A percentile compares a stretch with the other conserved stretches of the same genome.
These are phyloP conservation scores for Zygosaccharomyces sapae DNA, from an alignment of 1,139 yeast genomes.

Conservation along the genomic window DNA sequence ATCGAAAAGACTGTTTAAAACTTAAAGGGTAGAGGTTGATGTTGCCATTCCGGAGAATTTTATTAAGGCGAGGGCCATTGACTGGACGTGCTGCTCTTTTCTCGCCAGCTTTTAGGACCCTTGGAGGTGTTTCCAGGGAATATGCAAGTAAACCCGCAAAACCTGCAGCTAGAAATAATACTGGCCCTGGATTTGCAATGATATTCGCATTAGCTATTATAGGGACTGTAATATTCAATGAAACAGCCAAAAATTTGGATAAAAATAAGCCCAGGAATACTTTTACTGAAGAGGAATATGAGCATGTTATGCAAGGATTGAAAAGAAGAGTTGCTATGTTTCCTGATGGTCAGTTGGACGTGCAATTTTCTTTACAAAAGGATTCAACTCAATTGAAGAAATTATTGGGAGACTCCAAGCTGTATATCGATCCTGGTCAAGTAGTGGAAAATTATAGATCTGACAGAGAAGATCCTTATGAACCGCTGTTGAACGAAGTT, in stretches of 20 bases:
- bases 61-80: not conserved
- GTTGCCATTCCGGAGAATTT: not conserved
- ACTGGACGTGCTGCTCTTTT: not conserved
- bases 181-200: conserved; percentile 47
- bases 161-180: conserved; percentile 16
- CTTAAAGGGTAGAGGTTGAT: not conserved
- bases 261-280: conserved; percentile 50
- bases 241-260: conserved; percentile 50
- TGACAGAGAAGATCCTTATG: conserved; percentile 44
- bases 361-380: conserved; percentile 14
- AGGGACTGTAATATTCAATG: conserved; percentile 51
- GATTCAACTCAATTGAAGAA: conserved; percentile 16
- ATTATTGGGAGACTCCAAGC: conserved; percentile 31
- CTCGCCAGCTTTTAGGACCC: not conserved
- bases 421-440: conserved; percentile 47
- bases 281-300: conserved; percentile 60
- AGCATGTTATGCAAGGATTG: conserved; percentile 46
- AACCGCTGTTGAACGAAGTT: conserved; percentile 38
- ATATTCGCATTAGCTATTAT: conserved; percentile 47
- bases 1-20: not conserved
- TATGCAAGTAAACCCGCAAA: not conserved
- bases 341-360: conserved; percentile 18
- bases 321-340: conserved; percentile 51
- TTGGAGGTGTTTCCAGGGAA: not conserved
- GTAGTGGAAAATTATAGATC: conserved; percentile 45